phyloP scores from a whole-genome alignment of 345 rosid species.

The Pugionium dolabratum region DNA sequence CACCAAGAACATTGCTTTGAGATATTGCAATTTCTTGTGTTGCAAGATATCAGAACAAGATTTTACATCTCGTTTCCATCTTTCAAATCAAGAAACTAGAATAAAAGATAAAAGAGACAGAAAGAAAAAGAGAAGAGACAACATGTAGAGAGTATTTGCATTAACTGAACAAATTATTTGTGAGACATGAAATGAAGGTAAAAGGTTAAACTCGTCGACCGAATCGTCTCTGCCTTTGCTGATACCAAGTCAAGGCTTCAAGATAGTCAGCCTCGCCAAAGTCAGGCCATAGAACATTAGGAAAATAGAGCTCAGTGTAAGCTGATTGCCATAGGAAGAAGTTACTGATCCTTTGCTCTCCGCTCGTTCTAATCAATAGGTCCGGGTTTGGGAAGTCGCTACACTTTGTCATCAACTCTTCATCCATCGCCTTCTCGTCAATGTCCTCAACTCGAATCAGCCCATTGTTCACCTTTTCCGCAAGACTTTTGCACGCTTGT shows the following conservation, averaged over 20 bases:
- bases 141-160: conserved; percentile 8
- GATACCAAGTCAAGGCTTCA: conserved; percentile 59
- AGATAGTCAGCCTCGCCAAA: conserved; percentile 56
- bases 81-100: not conserved
- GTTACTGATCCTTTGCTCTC: conserved; percentile 79
- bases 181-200: not conserved
- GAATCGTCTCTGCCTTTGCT: conserved; percentile 38
- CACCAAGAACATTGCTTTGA: not conserved
- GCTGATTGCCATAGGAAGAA: conserved; percentile 83
- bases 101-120: conserved; percentile 16
- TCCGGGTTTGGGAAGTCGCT: conserved; percentile 66
- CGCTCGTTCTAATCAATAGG: conserved; percentile 69
- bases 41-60: not conserved
- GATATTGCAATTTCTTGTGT: too few relatives aligned
- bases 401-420: conserved; percentile 63
- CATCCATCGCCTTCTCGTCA: conserved; percentile 55
- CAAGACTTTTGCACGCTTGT: conserved; percentile 69
- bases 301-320: conserved; percentile 72
- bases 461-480: conserved; percentile 51
- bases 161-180: not conserved
- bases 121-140: conserved; percentile 11
- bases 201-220: conserved; percentile 29
- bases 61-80: conserved; percentile 14
- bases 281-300: conserved; percentile 68
- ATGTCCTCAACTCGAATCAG: conserved; percentile 54